These are phyloP conservation scores for Thelonectria blattea DNA, from an alignment of 2,329 filamentous ascomycete genomes.

Conservation along the genomic window DNA sequence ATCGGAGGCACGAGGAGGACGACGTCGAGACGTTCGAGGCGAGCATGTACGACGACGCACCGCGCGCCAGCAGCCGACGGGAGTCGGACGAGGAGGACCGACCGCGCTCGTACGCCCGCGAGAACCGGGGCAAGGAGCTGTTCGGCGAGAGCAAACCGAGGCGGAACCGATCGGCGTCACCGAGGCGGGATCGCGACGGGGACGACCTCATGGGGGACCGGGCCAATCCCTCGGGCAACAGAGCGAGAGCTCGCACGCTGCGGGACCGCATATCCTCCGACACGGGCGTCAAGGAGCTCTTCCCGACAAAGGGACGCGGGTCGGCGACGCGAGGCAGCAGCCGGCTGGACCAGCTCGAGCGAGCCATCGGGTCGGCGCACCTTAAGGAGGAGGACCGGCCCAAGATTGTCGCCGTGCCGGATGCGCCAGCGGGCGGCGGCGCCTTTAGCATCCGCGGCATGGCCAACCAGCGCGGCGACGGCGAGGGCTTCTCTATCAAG, in stretches of 20 bases:
- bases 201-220: slow-evolving; percentile 47
- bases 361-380: slow-evolving; percentile 46
- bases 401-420: slow-evolving; percentile 64
- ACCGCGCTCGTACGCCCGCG: slow-evolving; percentile 38
- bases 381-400: slow-evolving; percentile 50
- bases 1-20: slow-evolving; percentile 51
- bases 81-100: slow-evolving; percentile 39
- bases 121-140: slow-evolving; percentile 66
- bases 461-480: slow-evolving; percentile 53
- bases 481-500: slow-evolving; percentile 69
- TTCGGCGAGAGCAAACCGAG: slow-evolving; percentile 55
- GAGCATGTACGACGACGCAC: slow-evolving; percentile 81
- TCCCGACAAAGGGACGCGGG: slow-evolving; percentile 43
- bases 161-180: slow-evolving; percentile 60
- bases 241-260: slow-evolving; percentile 43
- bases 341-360: slow-evolving; percentile 48
- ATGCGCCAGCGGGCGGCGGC: slow-evolving; percentile 38
- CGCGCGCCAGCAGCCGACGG: slow-evolving; percentile 40
- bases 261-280: slow-evolving; percentile 41
- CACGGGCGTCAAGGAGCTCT: slow-evolving; percentile 47
- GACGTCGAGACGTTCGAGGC: slow-evolving; percentile 69
- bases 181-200: slow-evolving; percentile 50
- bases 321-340: slow-evolving; percentile 33
- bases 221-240: slow-evolving; percentile 43
- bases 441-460: slow-evolving; percentile 67